Evolutionary conservation across 2,329 filamentous ascomycete genomes (phyloP).

Genomic region (Trichoderma lentiforme): DNA sequence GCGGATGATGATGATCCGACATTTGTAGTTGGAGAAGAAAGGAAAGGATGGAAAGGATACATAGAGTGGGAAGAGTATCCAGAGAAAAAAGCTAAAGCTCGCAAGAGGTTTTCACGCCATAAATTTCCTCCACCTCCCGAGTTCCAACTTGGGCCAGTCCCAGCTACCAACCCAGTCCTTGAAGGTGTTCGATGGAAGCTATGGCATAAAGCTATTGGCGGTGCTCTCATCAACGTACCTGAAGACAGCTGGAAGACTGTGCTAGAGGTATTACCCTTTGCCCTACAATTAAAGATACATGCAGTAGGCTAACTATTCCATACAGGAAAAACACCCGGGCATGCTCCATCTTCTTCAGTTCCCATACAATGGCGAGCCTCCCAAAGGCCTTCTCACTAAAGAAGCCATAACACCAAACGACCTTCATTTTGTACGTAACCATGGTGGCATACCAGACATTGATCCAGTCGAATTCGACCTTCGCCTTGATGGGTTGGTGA

Average conservation of each 20-base stretch:
- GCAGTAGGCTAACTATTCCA: background rate
- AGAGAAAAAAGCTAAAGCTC: slow-evolving; percentile 60
- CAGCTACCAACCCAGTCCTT: slow-evolving; percentile 55
- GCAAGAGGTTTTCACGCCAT: slow-evolving; percentile 42
- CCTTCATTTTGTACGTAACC: slow-evolving; percentile 65
- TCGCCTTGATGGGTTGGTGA: slow-evolving; percentile 58
- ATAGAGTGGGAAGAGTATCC: slow-evolving; percentile 70
- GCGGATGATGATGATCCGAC: background rate
- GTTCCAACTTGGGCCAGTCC: slow-evolving; percentile 54
- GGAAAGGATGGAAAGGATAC: slow-evolving; percentile 3
- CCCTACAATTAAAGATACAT: background rate
- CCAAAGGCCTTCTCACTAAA: slow-evolving; percentile 53
- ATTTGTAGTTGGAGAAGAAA: background rate
- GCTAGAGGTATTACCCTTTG: slow-evolving; percentile 24
- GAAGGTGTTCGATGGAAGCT: slow-evolving; percentile 55
- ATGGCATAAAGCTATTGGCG: slow-evolving; percentile 51
- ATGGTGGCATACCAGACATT: slow-evolving; percentile 67
- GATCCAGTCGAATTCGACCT: slow-evolving; percentile 53
- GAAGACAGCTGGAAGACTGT: slow-evolving; percentile 58
- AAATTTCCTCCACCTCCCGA: slow-evolving; percentile 43
- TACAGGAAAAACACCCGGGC: slow-evolving; percentile 53
- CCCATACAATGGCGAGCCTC: slow-evolving; percentile 62
- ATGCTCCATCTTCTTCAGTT: slow-evolving; percentile 63
- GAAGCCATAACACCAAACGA: slow-evolving; percentile 58
- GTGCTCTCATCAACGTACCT: slow-evolving; percentile 43